A percentile compares a stretch with the other conserved stretches of the same genome.
Evolutionary conservation across 495 filamentous ascomycete species (phyloP).

Genomic region (Xeromyces bisporus): DNA sequence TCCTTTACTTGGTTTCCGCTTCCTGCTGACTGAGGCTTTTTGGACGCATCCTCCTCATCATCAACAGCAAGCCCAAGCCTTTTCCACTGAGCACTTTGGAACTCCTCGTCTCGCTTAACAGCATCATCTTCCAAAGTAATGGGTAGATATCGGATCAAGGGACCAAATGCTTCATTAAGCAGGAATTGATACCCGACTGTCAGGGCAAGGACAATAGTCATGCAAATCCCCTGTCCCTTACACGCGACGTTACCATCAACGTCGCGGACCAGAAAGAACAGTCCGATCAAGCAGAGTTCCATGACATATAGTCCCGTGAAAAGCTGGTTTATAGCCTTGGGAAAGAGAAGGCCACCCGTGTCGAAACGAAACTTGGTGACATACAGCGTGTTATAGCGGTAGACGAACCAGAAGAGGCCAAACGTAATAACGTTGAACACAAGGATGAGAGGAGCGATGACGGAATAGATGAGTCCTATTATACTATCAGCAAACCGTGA

Average conservation of each 20-base stretch:
- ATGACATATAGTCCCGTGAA: constrained; percentile 91
- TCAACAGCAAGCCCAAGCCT: constrained; percentile 27
- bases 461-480: constrained; percentile 72
- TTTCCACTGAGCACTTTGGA: constrained; percentile 57
- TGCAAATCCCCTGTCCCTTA: constrained; percentile 71
- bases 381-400: constrained; percentile 93
- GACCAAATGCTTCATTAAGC: constrained; percentile 71
- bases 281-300: constrained; percentile 77
- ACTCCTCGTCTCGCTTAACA: constrained; percentile 72
- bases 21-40: constrained; percentile 31
- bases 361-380: constrained; percentile 83
- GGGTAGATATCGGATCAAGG: constrained; percentile 75
- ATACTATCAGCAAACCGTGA: too few relatives aligned
- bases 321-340: constrained; percentile 85
- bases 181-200: constrained; percentile 71
- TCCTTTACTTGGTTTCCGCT: constrained; percentile 18
- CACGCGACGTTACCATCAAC: constrained; percentile 40
- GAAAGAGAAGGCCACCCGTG: constrained; percentile 86
- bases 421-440: constrained; percentile 93
- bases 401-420: constrained; percentile 84
- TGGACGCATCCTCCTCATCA: constrained; percentile 14
- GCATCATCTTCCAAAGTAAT: constrained; percentile 95
- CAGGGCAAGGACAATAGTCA: constrained; percentile 56
- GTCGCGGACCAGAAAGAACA: constrained; percentile 75
- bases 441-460: constrained; percentile 80